Conservation (phyloP, 2,329 filamentous ascomycete species). For the Ilyonectria robusta region DNA sequence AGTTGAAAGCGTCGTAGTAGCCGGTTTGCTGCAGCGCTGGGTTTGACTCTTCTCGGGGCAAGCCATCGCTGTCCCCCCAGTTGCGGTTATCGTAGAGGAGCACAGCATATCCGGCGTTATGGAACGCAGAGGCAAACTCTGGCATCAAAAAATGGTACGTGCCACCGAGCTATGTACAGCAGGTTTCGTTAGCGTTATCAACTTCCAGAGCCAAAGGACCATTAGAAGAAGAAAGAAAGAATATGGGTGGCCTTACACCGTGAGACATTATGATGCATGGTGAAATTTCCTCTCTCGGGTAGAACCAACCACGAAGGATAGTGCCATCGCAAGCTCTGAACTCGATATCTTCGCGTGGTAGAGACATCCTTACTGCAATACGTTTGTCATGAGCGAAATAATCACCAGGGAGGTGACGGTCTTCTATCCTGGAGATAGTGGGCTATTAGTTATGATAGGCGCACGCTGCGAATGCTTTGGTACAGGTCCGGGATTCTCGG, state of each 20-base stretch:
- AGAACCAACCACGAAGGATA: not conserved
- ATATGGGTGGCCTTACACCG: not conserved
- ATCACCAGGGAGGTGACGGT: too few relatives aligned
- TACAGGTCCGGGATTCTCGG: too few relatives aligned
- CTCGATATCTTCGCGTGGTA: not conserved
- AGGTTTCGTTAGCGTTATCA: too few relatives aligned
- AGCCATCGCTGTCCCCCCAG: not conserved
- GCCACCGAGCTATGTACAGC: not conserved
- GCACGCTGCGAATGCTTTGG: too few relatives aligned
- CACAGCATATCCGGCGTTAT: not conserved
- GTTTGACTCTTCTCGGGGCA: not conserved
- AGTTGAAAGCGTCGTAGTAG: not conserved
- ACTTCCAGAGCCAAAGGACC: too few relatives aligned
- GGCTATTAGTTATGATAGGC: too few relatives aligned
- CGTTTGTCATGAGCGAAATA: too few relatives aligned
- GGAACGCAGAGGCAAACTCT: not conserved
- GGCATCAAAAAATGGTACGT: not conserved
- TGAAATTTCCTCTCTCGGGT: not conserved
- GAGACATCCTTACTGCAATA: not conserved
- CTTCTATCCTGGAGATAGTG: too few relatives aligned
- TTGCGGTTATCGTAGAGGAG: not conserved
- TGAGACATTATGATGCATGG: not conserved
- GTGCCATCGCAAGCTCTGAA: not conserved
- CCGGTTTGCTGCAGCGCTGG: not conserved
- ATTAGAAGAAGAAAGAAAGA: not conserved